phyloP scores from a whole-genome alignment of 371 early-diverging fungal species.

The Mortierella sp. region DNA sequence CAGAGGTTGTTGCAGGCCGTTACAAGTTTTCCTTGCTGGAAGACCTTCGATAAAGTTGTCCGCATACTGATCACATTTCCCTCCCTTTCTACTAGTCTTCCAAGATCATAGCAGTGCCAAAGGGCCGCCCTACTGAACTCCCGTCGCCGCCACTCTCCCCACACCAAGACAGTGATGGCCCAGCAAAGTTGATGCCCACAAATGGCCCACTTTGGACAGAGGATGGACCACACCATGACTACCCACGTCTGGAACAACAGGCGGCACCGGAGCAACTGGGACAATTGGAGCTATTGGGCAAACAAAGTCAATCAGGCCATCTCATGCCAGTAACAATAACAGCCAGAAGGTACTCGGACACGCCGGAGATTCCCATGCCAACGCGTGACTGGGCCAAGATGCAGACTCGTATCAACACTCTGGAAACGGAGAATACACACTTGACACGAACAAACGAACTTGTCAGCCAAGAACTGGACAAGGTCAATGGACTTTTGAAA shows the following conservation, averaged over 20 bases:
- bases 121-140: slow-evolving; percentile 6
- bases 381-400: slow-evolving; percentile 43
- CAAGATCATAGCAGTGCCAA: not conserved
- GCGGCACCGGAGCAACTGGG: not conserved
- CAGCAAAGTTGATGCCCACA: slow-evolving; percentile 16
- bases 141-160: slow-evolving; percentile 49
- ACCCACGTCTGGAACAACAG: not conserved
- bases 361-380: slow-evolving; percentile 24
- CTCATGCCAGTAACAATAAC: not conserved
- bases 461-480: slow-evolving; percentile 43
- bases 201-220: slow-evolving; percentile 2
- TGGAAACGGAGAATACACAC: slow-evolving; percentile 28
- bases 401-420: slow-evolving; percentile 37
- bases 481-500: slow-evolving; percentile 25
- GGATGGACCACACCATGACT: not conserved
- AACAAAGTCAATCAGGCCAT: not conserved
- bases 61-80: not conserved
- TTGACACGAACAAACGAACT: slow-evolving; percentile 34
- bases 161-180: slow-evolving; percentile 9
- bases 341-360: not conserved
- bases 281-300: no score
- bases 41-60: not conserved
- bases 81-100: not conserved
- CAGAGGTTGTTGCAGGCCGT: no score
- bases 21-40: no score